Conservation (phyloP, 2,329 filamentous ascomycete species). For the Pyrenochaeta sp. region DNA sequence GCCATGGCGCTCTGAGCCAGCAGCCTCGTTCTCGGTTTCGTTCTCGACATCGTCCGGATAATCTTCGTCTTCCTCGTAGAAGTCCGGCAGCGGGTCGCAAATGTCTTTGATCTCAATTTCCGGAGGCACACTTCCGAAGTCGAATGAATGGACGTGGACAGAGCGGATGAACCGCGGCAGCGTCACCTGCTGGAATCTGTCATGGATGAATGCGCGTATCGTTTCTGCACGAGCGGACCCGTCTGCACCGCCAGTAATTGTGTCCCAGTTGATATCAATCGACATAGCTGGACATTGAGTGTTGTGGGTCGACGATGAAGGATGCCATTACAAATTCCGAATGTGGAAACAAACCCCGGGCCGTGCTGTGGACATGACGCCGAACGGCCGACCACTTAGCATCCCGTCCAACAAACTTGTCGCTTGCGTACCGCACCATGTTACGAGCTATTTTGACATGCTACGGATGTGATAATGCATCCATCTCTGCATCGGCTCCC, state of each 20-base stretch:
- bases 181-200: conserved; percentile 90
- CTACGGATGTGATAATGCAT: conserved; percentile 27
- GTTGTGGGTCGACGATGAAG: conserved; percentile 37
- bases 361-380: conserved; percentile 23
- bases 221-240: conserved; percentile 82
- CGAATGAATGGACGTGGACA: conserved; percentile 92
- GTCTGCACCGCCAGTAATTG: conserved; percentile 87
- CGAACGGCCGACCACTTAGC: conserved; percentile 25
- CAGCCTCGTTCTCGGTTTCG: conserved; percentile 47
- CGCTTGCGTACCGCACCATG: conserved; percentile 23
- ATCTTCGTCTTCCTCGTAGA: conserved; percentile 85
- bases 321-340: conserved; percentile 21
- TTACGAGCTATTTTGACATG: conserved; percentile 20
- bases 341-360: conserved; percentile 28
- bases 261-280: conserved; percentile 96
- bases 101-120: conserved; percentile 95
- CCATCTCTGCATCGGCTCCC: conserved; percentile 23
- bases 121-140: conserved; percentile 85
- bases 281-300: conserved; percentile 71
- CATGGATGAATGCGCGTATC: conserved; percentile 93
- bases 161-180: conserved; percentile 96
- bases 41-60: conserved; percentile 65
- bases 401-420: conserved; percentile 12
- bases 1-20: conserved; percentile 24
- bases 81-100: conserved; percentile 92